Base-by-base conservation (phyloP, 371 early-diverging fungal genomes). In the Mortierella sp. region DNA sequence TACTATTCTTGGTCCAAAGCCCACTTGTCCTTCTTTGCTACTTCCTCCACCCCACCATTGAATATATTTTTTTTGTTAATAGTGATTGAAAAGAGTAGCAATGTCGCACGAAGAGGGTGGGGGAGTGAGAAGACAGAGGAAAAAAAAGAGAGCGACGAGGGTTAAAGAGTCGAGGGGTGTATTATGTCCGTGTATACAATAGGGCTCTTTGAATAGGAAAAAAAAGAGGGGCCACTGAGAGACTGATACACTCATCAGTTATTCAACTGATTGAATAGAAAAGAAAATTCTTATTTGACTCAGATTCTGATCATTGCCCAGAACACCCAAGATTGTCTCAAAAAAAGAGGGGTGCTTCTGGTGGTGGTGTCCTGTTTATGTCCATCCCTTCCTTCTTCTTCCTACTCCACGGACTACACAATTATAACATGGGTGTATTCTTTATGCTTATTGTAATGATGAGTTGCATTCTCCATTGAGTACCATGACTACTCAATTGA, bases 211-310 rank as follows among this genome's bases (percentile, higher is more conserved):
- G 29, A 32, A 51, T 51, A 18, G 51, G 18, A 18, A 63, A 35
- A 65, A 65, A 65, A 65, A 65, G 65, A 65, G 65, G 35, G 60
- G 60, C 32, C 60, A 60, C 60, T 60, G 11, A 60, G 27, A 58
- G 60, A 29, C 32, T 1, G 29, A 60, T 29, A 60, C 60, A 60
- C 60, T 32, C 60, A 60, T 32, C 16, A 16, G 60, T 29, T n/a
- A 32, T 60, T 60, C 35, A 60, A 51, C 16, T 51, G 51, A 56
- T 32, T 32, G 32, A 60, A 27, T 60, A 32, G 16, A 14, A 16
- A 60, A 29, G 60, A 60, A 60, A 60, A 60, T 60, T 60, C 60
- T 32, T 60, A 16, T 60, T 60, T 60, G 60, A 60, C 7, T 56
- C 27, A 56, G 27, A 56, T 56, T 60, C 32, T 14, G 29, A 27